Conservation (phyloP, 768 basidiomycete species). For the Tulasnella sp. region DNA sequence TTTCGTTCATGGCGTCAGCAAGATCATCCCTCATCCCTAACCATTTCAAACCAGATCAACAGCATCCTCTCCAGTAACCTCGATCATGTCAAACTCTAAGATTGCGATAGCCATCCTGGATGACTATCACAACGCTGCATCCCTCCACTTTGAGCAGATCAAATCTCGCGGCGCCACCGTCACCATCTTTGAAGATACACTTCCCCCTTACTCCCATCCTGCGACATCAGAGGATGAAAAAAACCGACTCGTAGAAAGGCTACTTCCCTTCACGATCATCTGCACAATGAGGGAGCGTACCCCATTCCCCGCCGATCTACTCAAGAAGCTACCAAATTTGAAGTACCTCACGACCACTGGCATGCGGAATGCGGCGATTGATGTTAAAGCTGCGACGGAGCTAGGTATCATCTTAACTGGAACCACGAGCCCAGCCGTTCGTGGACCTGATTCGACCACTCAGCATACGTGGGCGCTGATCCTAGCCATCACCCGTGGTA, state of each 20-base stretch:
- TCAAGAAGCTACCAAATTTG: conserved; percentile 49
- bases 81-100: neutral
- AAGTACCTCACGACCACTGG: conserved; percentile 53
- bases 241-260: conserved; percentile 38
- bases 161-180: conserved; percentile 26
- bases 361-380: conserved; percentile 14
- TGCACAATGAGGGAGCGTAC: conserved; percentile 62
- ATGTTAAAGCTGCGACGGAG: conserved; percentile 30
- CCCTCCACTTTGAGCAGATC: conserved; percentile 30
- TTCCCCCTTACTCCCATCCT: conserved; percentile 22
- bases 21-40: too few species aligned
- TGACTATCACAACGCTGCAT: conserved; percentile 49
- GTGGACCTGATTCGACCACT: too few species aligned
- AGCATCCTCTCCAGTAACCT: too few species aligned
- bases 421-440: conserved; percentile 30
- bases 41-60: too few species aligned
- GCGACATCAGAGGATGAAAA: conserved; percentile 28
- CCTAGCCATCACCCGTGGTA: conserved; percentile 42
- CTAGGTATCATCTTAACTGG: conserved; percentile 46
- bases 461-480: conserved; percentile 43
- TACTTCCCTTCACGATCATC: conserved; percentile 45
- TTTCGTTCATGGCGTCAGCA: too few species aligned
- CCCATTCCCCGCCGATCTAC: conserved; percentile 38
- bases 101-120: conserved; percentile 42
- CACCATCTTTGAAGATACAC: conserved; percentile 36